Evolutionary conservation across 306 rosid species (phyloP), one percentile per base, ranked within the genome.

Genomic region (Trifolium subterraneum): DNA sequence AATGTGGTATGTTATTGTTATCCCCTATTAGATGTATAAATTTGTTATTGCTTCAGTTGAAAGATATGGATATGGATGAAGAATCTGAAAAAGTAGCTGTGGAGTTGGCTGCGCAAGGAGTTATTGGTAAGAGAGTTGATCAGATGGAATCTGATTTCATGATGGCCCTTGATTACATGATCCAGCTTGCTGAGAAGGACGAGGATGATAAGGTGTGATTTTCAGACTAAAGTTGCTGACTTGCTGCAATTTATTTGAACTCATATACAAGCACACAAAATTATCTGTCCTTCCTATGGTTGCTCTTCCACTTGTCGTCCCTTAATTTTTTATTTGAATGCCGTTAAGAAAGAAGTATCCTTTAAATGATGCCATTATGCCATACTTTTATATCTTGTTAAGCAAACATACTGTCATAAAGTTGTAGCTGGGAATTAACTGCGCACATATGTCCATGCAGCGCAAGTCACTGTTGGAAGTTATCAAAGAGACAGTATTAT

Each of bases 21-120:
- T 14, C 55, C 20, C 36, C 52, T 44, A 14, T 41, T 42, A 42
- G 25, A 64, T 55, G n/a, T 73, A 27, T 36, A 13, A 44, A 18
- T 56, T 51, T 77, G 45, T 22, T 58, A 39, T 79, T 36, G 62
- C 47, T 78, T 27, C 83, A 93, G 98, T 86, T 91, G 88, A 92
- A 91, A 77, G 98, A 93, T 70, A 88, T 83, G 92, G 80, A 84
- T 29, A 88, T 86, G 90, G 92, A 93, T 33, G 98, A 91, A 66
- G 91, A 89, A 60, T 93, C 96, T 71, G 98, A 93, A 73, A 96
- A 87, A 66, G 91, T 93, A 65, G 98, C 98, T 6, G 93, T 93
- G 78, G 94, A 93, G 83, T 79, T 93, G 82, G 98, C 97, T 70
- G 98, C 98, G 2, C 98, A 93, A 78, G 98, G 98, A 71, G 94